Evolutionary conservation across 495 filamentous ascomycete genomes (phyloP), one percentile per base, ranked within the genome.

Genomic region (Darksidea phi): DNA sequence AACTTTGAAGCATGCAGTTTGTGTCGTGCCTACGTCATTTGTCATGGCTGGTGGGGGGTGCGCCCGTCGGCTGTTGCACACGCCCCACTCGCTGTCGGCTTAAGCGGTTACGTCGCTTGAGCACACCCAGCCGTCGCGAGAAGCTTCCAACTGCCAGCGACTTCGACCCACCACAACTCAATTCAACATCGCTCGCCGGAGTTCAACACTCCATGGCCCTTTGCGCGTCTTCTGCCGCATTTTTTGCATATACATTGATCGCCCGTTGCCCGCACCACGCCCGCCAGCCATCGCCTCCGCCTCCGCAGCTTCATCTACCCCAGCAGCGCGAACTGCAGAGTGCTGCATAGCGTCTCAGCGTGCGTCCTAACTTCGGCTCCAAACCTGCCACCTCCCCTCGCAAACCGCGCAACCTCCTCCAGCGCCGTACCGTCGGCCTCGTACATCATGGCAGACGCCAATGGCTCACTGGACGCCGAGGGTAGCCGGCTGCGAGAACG

Each of bases 401-500:
- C 41, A 20, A 43, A 20, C 48, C 20, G 18, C 34, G 24, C 43
- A 20, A 48, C 58, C 24, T 56, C 41, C 36, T 43, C 18, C 41
- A 43, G 18, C 32, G 8, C 34, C 48, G 15, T 32, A 34, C 43
- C 59, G n/a, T 24, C 17, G n/a, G 42, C 32, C 15, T 57, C 61
- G 51, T 10, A 23, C 53, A 57, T 6, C 52, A 63, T 63, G 61
- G 47, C 46, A 15, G 53, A 57, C 38, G 2, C 21, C 20, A 25
- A 13, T 34, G 20, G 15, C 25, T 32, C 6, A 32, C 48, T 1
- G 2, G 32, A 18, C 21, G 54, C 54, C 54, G 60, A 63, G n/a
- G 46, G 25, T 46, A 63, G 55, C 55, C 54, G 52, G 10, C 45
- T 46, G 13, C 17, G 57, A 11, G 45, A 56, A 23, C 49, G 50